Conservation (phyloP, 345 rosid species). For the Bruguiera sexangula region DNA sequence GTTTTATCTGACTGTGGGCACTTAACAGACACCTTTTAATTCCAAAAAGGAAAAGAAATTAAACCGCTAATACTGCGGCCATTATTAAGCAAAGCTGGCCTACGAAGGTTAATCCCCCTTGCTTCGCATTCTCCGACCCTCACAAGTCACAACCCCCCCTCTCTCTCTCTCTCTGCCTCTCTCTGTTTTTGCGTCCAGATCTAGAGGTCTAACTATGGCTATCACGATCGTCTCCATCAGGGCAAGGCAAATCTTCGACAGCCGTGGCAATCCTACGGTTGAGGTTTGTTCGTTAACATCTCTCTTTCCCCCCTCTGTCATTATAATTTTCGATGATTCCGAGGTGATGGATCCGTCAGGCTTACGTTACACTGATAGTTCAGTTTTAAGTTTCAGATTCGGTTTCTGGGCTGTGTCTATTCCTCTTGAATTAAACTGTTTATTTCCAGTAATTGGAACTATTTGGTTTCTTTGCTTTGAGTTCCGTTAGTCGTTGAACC, state of each 20-base stretch:
- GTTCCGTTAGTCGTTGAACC: not conserved
- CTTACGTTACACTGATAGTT: not conserved
- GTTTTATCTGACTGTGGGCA: no score
- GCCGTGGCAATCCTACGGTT: constrained; percentile 74
- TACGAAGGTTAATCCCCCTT: no score
- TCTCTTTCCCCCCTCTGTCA: not conserved
- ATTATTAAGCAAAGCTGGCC: no score
- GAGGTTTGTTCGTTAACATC: constrained; percentile 41
- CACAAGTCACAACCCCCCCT: no score
- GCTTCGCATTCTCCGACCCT: no score
- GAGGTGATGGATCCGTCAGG: not conserved
- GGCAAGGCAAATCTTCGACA: constrained; percentile 77
- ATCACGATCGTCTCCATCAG: constrained; percentile 37
- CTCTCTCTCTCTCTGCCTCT: not conserved
- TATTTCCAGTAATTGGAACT: not conserved
- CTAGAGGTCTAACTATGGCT: constrained; percentile 15
- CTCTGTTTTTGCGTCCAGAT: constrained; percentile 7
- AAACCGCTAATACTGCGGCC: no score
- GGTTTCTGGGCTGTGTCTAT: not conserved
- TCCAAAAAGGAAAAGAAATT: no score
- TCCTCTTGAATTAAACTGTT: not conserved
- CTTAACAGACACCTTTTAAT: no score
- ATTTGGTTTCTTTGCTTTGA: not conserved
- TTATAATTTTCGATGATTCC: constrained; percentile 3
- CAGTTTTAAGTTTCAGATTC: not conserved